Conservation (phyloP, 2,329 filamentous ascomycete genomes). For the Colletotrichum zoysiae region DNA sequence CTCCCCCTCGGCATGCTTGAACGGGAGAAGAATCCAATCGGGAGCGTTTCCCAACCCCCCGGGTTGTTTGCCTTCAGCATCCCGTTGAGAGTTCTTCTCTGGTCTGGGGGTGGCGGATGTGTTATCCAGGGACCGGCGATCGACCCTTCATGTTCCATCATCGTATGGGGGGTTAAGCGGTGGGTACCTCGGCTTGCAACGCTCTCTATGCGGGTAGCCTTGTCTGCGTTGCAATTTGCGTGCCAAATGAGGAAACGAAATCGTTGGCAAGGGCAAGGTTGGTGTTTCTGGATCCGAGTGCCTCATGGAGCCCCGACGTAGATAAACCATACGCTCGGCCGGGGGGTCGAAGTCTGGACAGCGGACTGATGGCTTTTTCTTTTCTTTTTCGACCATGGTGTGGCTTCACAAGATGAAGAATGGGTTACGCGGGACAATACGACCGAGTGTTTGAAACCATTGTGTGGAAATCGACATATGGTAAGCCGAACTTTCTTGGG, state of each 20-base stretch:
- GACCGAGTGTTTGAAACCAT: background rate
- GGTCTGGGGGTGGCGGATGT: background rate
- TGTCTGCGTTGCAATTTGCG: background rate
- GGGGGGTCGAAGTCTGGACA: background rate
- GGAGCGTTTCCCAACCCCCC: background rate
- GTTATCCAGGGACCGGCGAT: background rate
- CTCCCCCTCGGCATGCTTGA: background rate
- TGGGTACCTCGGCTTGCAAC: conserved; percentile 2
- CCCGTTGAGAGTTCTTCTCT: too few species aligned
- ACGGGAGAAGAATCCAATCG: background rate
- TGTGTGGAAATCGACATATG: background rate
- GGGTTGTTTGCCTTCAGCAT: background rate
- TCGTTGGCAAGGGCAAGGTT: background rate
- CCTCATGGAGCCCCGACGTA: too few species aligned
- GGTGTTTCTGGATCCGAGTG: too few species aligned
- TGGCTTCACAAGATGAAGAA: background rate
- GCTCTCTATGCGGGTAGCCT: background rate
- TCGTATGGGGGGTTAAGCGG: background rate
- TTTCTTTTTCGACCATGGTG: background rate
- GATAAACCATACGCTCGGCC: background rate
- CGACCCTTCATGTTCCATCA: background rate
- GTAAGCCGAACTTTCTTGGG: background rate
- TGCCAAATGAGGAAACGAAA: background rate
- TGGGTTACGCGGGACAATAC: background rate
- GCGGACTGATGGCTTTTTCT: background rate